Base-by-base conservation (phyloP, 2,329 filamentous ascomycete genomes). In the Tolypocladium tropicale region DNA sequence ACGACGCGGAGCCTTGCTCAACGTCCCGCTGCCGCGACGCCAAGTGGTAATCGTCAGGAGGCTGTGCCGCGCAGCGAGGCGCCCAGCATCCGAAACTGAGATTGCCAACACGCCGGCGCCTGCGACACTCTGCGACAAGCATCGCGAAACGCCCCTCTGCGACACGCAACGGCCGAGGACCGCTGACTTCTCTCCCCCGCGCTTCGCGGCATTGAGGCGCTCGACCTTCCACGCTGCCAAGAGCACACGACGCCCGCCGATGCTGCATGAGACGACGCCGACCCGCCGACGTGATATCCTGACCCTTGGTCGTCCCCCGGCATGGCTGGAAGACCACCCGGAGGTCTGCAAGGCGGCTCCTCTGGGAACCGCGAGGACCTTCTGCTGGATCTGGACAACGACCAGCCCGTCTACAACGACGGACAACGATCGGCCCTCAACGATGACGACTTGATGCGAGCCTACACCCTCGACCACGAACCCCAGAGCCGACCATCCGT, bases 351-450 rank as follows among this genome's bases (percentile, higher is more conserved):
- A 60, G 77, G 76, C 68, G 77, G 72, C 64, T 70, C 77, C 63
- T 74, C 76, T 60, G 70, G 68, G 63, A 72, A 74, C 64, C 72
- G 70, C 64, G 74, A 83, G 67, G 80, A 86, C 68, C 80, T 90
- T 59, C 78, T 92, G 57, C 83, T 92, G 68, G 88, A 91, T 70
- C 78, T 90, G 61, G 84, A 89, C 65, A 84, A 87, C 66, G 79
- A 86, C 57, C 82, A 85, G 62, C 84, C 87, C 54, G 70, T 80
- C 57, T 95, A 96, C 73, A 83, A 81, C 69, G 80, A 80, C 62
- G 90, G 90, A 60, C 87, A 91, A 70, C 83, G 84, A 57, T 86
- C 91, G 53, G 83, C 87, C n/a, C 76, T 89, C 59, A 86, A 86
- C 70, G 91, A 96, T 70, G 88, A 95, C 62, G 85, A 92, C 62